phyloP scores from a whole-genome alignment of 2,329 filamentous ascomycete genomes.

The Apiospora phragmitis region DNA sequence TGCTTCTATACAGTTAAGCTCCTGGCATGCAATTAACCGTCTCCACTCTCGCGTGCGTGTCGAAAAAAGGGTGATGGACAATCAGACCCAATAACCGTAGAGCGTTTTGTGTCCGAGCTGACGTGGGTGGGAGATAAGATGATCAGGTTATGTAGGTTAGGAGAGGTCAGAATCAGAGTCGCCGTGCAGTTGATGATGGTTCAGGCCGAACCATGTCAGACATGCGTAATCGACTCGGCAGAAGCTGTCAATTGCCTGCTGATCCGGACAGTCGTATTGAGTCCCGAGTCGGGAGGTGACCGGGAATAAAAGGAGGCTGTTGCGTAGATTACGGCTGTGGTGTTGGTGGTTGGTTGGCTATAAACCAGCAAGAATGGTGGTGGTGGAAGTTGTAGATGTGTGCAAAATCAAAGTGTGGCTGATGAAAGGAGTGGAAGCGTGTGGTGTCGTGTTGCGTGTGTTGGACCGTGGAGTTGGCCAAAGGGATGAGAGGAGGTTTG shows the following conservation, averaged over 20 bases:
- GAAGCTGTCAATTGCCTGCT: not conserved
- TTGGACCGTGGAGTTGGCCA: not conserved
- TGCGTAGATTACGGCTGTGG: not conserved
- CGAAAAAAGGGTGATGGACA: constrained; percentile 1
- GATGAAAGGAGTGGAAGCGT: constrained; percentile 3
- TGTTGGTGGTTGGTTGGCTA: not conserved
- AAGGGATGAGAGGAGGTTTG: constrained; percentile 3
- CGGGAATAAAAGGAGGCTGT: not conserved
- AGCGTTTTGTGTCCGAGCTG: not conserved
- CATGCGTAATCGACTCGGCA: not conserved
- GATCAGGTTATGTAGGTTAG: not conserved
- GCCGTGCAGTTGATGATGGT: not conserved
- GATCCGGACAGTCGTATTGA: not conserved
- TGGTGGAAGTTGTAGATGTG: not conserved
- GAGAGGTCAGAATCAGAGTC: not conserved
- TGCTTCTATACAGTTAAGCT: not conserved
- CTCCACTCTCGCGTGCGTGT: constrained; percentile 5
- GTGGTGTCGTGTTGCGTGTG: not conserved
- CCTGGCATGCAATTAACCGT: not conserved
- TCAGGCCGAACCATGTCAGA: not conserved
- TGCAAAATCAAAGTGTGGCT: constrained; percentile 3
- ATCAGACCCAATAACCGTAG: not conserved
- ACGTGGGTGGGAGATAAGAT: not conserved
- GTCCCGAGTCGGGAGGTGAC: not conserved
- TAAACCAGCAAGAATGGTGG: not conserved